Evolutionary conservation across 345 rosid genomes (phyloP).

Genomic region (Abelmoschus esculentus): DNA sequence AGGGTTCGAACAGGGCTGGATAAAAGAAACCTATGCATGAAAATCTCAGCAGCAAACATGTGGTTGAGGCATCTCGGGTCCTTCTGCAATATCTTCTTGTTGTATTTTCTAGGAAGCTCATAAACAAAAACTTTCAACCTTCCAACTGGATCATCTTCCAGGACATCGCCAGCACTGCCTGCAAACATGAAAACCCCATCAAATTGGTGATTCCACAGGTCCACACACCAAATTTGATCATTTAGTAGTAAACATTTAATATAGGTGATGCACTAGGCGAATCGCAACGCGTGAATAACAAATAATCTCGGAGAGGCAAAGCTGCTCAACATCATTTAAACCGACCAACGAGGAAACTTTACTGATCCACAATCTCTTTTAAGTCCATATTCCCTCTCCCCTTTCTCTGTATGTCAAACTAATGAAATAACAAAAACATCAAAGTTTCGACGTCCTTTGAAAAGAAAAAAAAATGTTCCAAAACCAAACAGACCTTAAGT

Average conservation of each 20-base stretch:
- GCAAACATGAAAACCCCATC: conserved; percentile 11
- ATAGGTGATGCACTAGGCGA: not conserved
- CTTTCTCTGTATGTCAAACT: not conserved
- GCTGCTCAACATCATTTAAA: not conserved
- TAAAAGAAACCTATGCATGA: conserved; percentile 86
- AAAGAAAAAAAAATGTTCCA: not conserved
- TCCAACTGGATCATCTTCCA: conserved; percentile 95
- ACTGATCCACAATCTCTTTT: not conserved
- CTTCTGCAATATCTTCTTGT: conserved; percentile 86
- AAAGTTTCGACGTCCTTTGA: not conserved
- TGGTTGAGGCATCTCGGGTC: conserved; percentile 89
- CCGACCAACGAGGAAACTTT: not conserved
- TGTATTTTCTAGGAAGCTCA: conserved; percentile 94
- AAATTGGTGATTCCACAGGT: conserved; percentile 1
- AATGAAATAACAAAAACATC: not conserved
- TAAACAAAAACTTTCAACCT: conserved; percentile 87
- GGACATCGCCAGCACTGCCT: conserved; percentile 99
- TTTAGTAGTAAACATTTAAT: not conserved
- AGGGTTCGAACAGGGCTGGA: conserved; percentile 93
- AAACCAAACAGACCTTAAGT: not conserved
- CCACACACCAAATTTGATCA: not conserved
- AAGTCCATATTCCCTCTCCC: not conserved
- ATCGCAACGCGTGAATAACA: not conserved
- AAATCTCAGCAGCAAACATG: conserved; percentile 99
- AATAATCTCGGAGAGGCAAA: not conserved